Conservation (phyloP, 768 basidiomycete genomes). For the Rhizopogon rudus region DNA sequence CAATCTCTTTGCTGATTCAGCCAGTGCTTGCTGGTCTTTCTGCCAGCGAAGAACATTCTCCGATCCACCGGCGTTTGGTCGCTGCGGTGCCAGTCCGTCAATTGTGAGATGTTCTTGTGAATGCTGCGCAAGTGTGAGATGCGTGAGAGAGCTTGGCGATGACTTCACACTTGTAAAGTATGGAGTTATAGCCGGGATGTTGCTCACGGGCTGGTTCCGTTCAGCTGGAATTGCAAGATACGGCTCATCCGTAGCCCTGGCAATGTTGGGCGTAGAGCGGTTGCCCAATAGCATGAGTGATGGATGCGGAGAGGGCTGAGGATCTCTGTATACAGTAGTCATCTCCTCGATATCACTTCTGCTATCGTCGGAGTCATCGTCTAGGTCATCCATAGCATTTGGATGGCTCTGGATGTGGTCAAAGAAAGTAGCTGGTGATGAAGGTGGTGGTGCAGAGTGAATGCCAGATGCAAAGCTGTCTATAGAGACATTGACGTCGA, state of each 20-base stretch:
- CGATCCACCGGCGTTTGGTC: conserved; percentile 10
- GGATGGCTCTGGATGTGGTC: conserved; percentile 66
- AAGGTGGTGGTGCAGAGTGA: conserved; percentile 58
- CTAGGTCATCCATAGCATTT: conserved; percentile 71
- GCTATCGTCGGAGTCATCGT: conserved; percentile 51
- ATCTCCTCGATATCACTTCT: conserved; percentile 34
- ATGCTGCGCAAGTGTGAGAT: conserved; percentile 33
- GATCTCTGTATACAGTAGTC: conserved; percentile 17
- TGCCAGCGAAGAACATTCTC: conserved; percentile 26
- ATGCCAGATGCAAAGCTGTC: conserved; percentile 39
- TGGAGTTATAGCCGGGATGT: conserved; percentile 37
- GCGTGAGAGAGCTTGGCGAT: conserved; percentile 24
- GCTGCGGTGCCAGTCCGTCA: conserved; percentile 8
- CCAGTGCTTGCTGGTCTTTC: conserved; percentile 29
- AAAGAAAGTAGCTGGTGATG: conserved; percentile 69
- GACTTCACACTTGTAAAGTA: conserved; percentile 46
- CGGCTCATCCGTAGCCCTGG: conserved; percentile 34
- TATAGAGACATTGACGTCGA: conserved; percentile 44
- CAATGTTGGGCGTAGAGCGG: conserved; percentile 63
- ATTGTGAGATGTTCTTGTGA: conserved; percentile 33
- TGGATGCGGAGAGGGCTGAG: conserved; percentile 26
- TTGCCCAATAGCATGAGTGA: conserved; percentile 63
- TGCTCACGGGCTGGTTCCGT: conserved; percentile 47
- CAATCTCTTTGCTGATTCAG: conserved; percentile 59
- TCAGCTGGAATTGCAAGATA: conserved; percentile 29